Percentiles rank a stretch among this genome's conserved stretches.
Evolutionary conservation across 371 early-diverging fungal species (phyloP).

Genomic region (Mucor mucedo): DNA sequence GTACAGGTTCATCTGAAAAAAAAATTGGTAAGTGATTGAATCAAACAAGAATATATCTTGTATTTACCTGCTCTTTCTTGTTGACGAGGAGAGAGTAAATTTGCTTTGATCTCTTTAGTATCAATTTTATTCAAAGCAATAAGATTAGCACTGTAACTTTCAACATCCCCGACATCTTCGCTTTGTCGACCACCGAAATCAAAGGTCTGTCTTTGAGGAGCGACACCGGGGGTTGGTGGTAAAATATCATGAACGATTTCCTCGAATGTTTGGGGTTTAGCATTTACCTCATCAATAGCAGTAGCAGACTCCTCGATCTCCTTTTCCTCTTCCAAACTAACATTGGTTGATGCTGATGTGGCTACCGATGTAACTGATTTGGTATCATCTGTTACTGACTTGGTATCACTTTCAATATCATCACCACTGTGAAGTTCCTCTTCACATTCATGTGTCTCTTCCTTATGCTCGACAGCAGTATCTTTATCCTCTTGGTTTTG

Average conservation of each 20-base stretch:
- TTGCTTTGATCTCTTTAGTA: slow-evolving; percentile 46
- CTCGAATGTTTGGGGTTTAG: slow-evolving; percentile 12
- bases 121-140: slow-evolving; percentile 40
- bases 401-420: slow-evolving; percentile 4
- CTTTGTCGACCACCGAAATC: slow-evolving; percentile 21
- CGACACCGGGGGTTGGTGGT: slow-evolving; percentile 39
- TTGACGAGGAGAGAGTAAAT: slow-evolving; percentile 51
- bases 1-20: slow-evolving; percentile 40
- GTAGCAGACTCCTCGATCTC: background rate
- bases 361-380: slow-evolving; percentile 12
- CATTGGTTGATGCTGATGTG: slow-evolving; percentile 7
- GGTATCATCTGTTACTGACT: slow-evolving; percentile 17
- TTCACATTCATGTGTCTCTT: slow-evolving; percentile 1
- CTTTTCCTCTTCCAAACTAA: slow-evolving; percentile 15
- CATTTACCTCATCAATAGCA: background rate
- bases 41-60: background rate
- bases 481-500: slow-evolving; percentile 21
- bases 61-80: slow-evolving; percentile 56
- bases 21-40: background rate
- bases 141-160: slow-evolving; percentile 31
- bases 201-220: slow-evolving; percentile 24
- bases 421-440: slow-evolving; percentile 16
- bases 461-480: background rate
- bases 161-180: slow-evolving; percentile 28
- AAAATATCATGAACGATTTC: slow-evolving; percentile 23